Evolutionary conservation across 2,329 filamentous ascomycete genomes (phyloP).

Genomic region (Thielaviopsis euricoi): DNA sequence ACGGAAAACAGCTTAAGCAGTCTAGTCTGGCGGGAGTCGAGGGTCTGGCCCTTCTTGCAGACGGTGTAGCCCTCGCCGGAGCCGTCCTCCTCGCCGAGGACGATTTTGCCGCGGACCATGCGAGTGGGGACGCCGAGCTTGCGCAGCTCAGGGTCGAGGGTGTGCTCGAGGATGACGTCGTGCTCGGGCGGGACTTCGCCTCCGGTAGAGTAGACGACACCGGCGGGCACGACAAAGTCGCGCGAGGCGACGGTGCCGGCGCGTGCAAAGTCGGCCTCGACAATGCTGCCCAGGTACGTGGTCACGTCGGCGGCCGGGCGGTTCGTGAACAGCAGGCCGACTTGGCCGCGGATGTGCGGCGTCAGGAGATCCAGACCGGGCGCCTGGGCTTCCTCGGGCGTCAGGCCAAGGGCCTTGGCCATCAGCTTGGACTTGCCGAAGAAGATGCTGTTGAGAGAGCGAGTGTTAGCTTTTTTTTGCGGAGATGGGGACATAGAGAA

Average conservation of each 20-base stretch:
- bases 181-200: slow-evolving; percentile 67
- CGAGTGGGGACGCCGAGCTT: slow-evolving; percentile 80
- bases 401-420: slow-evolving; percentile 78
- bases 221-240: slow-evolving; percentile 64
- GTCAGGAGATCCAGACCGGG: slow-evolving; percentile 58
- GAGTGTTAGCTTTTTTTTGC: too few species aligned
- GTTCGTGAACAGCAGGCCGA: slow-evolving; percentile 83
- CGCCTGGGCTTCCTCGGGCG: slow-evolving; percentile 61
- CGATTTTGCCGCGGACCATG: slow-evolving; percentile 75
- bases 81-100: slow-evolving; percentile 44
- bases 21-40: slow-evolving; percentile 86
- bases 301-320: slow-evolving; percentile 50
- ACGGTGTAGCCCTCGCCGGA: slow-evolving; percentile 49
- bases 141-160: slow-evolving; percentile 76
- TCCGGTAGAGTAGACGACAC: slow-evolving; percentile 63
- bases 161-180: slow-evolving; percentile 76
- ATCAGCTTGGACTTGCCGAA: slow-evolving; percentile 99
- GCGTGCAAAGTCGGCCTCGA: slow-evolving; percentile 76
- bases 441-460: slow-evolving; percentile 68
- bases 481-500: background rate
- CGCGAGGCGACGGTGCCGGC: slow-evolving; percentile 63
- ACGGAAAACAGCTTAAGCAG: slow-evolving; percentile 88
- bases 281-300: slow-evolving; percentile 55
- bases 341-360: slow-evolving; percentile 58
- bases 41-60: slow-evolving; percentile 66